Evolutionary conservation across 2,329 filamentous ascomycete genomes (phyloP).

Genomic region (Diaporthe sp.): DNA sequence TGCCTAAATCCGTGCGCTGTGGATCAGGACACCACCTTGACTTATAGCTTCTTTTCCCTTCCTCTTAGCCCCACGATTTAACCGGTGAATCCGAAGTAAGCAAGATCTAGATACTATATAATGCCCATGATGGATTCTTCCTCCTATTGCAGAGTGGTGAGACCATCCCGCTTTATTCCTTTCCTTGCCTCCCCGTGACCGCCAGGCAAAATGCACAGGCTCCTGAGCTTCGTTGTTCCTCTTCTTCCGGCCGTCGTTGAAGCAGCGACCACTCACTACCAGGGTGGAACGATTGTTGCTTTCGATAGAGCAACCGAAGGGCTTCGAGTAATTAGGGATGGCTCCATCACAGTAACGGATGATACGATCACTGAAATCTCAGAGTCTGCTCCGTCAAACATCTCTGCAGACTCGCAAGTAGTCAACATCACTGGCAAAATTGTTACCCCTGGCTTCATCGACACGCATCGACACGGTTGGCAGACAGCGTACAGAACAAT

Average conservation of each 20-base stretch:
- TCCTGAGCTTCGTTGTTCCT: not conserved
- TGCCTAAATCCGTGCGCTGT: constrained; percentile 18
- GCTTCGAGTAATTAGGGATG: constrained; percentile 54
- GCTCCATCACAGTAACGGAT: constrained; percentile 54
- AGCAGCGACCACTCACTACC: constrained; percentile 22
- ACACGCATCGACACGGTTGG: constrained; percentile 69
- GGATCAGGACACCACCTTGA: not conserved
- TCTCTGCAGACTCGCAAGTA: constrained; percentile 51
- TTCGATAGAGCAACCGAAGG: constrained; percentile 51
- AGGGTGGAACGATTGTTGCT: constrained; percentile 56
- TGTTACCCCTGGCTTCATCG: constrained; percentile 66
- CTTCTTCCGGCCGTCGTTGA: not conserved
- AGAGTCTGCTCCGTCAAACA: constrained; percentile 44
- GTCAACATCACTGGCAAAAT: constrained; percentile 66
- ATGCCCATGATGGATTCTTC: not conserved
- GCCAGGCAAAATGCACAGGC: not conserved
- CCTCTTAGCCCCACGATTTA: constrained; percentile 4
- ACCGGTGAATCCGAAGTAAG: not conserved
- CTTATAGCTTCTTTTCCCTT: not conserved
- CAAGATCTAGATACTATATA: not conserved
- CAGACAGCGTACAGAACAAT: constrained; percentile 68
- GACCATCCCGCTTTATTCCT: not conserved
- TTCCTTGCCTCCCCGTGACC: not conserved
- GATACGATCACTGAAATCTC: constrained; percentile 54
- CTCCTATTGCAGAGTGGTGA: not conserved